Conservation (phyloP, 176 grass and related monocot species). For the Ensete ventricosum region DNA sequence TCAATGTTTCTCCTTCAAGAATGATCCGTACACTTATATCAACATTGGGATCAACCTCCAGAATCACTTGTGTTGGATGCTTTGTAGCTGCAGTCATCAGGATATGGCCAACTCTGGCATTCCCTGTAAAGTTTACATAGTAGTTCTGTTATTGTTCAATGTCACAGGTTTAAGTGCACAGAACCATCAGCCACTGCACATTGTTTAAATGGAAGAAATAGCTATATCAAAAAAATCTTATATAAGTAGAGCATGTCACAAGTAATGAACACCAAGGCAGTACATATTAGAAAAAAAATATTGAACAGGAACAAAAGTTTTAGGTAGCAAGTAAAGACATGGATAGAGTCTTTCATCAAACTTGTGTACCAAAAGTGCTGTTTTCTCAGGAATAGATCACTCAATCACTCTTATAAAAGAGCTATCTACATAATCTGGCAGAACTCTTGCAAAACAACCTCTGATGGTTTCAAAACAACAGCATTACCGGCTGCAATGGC, state of each 20-base stretch:
- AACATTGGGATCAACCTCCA: slow-evolving; percentile 77
- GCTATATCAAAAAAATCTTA: too few species aligned
- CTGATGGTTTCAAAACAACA: slow-evolving; percentile 83
- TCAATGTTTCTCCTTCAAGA: neutral
- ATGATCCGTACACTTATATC: slow-evolving; percentile 43
- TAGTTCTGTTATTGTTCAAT: neutral
- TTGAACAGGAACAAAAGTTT: neutral
- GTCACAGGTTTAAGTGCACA: neutral
- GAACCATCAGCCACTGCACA: too few species aligned
- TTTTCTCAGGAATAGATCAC: slow-evolving; percentile 55
- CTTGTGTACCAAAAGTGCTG: slow-evolving; percentile 59
- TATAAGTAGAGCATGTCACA: too few species aligned
- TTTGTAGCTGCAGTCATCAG: slow-evolving; percentile 75
- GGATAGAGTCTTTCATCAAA: slow-evolving; percentile 99
- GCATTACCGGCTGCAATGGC: slow-evolving; percentile 76
- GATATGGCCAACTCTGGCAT: slow-evolving; percentile 48
- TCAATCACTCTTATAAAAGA: slow-evolving; percentile 87
- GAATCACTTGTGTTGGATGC: slow-evolving; percentile 65
- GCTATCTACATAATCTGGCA: slow-evolving; percentile 73
- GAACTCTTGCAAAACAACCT: slow-evolving; percentile 59
- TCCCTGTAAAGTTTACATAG: slow-evolving; percentile 36
- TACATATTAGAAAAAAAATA: too few species aligned
- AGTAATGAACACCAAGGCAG: too few species aligned
- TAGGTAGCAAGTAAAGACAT: slow-evolving; percentile 34
- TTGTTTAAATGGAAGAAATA: too few species aligned